These are phyloP conservation scores for Exophiala sideris DNA, from an alignment of 2,329 filamentous ascomycete genomes.

Conservation along the genomic window DNA sequence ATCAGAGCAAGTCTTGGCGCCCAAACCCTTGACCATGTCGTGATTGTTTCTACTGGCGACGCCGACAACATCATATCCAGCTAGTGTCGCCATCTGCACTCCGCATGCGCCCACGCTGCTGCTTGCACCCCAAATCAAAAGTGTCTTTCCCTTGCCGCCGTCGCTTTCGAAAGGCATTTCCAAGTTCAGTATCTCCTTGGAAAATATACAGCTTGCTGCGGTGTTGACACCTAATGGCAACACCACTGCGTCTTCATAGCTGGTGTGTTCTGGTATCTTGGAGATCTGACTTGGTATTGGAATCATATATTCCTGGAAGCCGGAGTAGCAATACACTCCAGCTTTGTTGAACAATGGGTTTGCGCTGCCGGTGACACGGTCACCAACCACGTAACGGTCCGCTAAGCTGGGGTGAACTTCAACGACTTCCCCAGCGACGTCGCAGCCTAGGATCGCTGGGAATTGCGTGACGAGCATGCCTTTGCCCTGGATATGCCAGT, in stretches of 20 bases:
- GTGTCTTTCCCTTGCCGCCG: slow-evolving; percentile 12
- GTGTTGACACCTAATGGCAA: slow-evolving; percentile 37
- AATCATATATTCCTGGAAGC: slow-evolving; percentile 32
- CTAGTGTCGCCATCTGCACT: slow-evolving; percentile 40
- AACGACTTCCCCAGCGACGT: slow-evolving; percentile 46
- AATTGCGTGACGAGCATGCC: slow-evolving; percentile 26
- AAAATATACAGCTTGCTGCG: slow-evolving; percentile 34
- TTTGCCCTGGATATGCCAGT: slow-evolving; percentile 8
- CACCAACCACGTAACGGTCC: slow-evolving; percentile 43
- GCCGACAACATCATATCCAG: slow-evolving; percentile 41
- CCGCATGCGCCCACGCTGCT: slow-evolving; percentile 42
- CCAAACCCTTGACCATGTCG: slow-evolving; percentile 41
- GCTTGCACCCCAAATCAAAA: slow-evolving; percentile 44
- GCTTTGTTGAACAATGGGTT: slow-evolving; percentile 9
- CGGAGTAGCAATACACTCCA: slow-evolving; percentile 30
- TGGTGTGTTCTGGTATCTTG: slow-evolving; percentile 32
- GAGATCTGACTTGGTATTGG: slow-evolving; percentile 24
- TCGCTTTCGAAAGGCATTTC: slow-evolving; percentile 24
- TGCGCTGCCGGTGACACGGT: slow-evolving; percentile 39
- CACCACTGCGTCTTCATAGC: slow-evolving; percentile 34
- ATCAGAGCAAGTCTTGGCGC: slow-evolving; percentile 44
- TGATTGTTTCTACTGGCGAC: slow-evolving; percentile 42
- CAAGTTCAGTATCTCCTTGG: slow-evolving; percentile 23
- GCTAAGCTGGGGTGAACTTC: slow-evolving; percentile 45
- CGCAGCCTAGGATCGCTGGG: slow-evolving; percentile 40